Evolutionary conservation across 129 eudicot genomes (phyloP), one percentile per base, ranked within the genome.

Genomic region (Escallonia herrerae): DNA sequence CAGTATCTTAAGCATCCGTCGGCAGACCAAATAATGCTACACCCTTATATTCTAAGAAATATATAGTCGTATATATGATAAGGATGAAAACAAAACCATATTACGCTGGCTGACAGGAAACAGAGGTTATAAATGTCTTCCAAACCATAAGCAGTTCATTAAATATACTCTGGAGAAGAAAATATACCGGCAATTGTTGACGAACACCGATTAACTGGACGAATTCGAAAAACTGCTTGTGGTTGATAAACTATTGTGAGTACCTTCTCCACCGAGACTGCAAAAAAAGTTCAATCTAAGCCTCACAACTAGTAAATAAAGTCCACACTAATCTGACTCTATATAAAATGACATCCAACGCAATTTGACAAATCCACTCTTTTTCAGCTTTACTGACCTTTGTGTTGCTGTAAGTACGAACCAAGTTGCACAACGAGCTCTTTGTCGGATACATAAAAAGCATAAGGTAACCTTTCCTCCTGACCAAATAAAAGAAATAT

Each of bases 261-360:
- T 13, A 70, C 86, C 70, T 77, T 82, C 80, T 82, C 86, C 65
- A 82, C 83, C 56, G 86, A 82, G 40, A 82, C 99, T 93, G 90
- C 77, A 77, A 63, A 12, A 44, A 43, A 5, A 62, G 49, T 46
- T 37, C 2, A 60, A 41, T 5, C 5, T 22, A 43, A 42, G 11
- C 49, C 50, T 66, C 41, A 58, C 2, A 38, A 68, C 59, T 61
- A 56, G 38, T 51, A 65, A 71, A 46, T 49, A 55, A 37, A 15
- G 57, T 45, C 56, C 62, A 15, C 12, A 67, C 4, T 46, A 55
- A 6, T 52, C 52, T 40, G 14, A 4, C 53, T 22, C 53, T 22
- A 22, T 22, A 22, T 1, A 13, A 12, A 62, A 64, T n/a, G 10
- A 47, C 53, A 66, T 37, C 10, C 5, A 3, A 68, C 7, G 4